Conservation (phyloP, 2,329 filamentous ascomycete genomes). For the Rhinocladiella similis region DNA sequence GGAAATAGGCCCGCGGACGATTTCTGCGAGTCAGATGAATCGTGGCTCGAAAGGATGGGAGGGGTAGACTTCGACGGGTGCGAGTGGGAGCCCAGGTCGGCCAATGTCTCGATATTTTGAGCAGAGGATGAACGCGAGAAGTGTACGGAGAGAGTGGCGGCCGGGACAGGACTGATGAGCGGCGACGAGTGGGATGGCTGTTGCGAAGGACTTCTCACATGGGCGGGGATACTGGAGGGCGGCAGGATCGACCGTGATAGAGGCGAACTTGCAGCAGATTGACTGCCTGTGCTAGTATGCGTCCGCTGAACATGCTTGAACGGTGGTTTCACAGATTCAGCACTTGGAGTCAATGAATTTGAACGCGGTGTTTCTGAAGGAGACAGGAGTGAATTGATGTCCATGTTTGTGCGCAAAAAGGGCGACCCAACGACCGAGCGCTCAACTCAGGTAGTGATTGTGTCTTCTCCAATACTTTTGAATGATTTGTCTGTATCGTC, state of each 20-base stretch:
- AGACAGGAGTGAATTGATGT: constrained; percentile 29
- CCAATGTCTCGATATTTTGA: constrained; percentile 50
- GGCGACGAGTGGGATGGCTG: constrained; percentile 41
- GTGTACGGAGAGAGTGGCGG: constrained; percentile 36
- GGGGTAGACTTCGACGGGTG: constrained; percentile 42
- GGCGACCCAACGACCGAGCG: too few relatives aligned
- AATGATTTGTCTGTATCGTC: neutral
- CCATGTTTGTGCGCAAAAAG: constrained; percentile 15
- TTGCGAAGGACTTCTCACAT: constrained; percentile 41
- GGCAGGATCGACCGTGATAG: constrained; percentile 39
- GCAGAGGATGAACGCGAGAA: constrained; percentile 44
- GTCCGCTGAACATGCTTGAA: constrained; percentile 40
- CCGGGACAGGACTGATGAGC: constrained; percentile 39
- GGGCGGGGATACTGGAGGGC: constrained; percentile 31
- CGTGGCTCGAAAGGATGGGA: constrained; percentile 39
- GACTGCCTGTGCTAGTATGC: constrained; percentile 31
- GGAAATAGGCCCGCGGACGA: constrained; percentile 18
- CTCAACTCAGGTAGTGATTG: neutral
- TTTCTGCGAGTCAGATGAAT: constrained; percentile 43
- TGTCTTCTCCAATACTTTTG: constrained; percentile 15
- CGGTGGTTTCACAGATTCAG: constrained; percentile 35
- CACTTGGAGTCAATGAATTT: constrained; percentile 27
- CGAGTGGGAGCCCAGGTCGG: constrained; percentile 48
- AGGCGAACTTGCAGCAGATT: constrained; percentile 39
- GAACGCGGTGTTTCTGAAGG: constrained; percentile 21